These are phyloP conservation scores for Apophysomyces ossiformis DNA, from an alignment of 371 early-diverging fungal genomes.

Conservation along the genomic window DNA sequence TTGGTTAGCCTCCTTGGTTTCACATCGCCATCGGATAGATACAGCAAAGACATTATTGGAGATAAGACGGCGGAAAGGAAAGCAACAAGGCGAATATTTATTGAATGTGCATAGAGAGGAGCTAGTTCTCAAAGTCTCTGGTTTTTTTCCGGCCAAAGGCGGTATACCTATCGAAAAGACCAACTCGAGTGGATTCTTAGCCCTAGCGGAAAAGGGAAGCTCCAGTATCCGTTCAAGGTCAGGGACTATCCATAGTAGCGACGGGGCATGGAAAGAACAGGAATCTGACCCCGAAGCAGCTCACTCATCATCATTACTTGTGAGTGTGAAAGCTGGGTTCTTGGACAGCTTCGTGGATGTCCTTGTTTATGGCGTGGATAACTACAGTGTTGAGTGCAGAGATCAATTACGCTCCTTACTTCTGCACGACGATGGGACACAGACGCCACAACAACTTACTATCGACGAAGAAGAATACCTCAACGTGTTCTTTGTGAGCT, in stretches of 20 bases:
- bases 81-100: constrained; percentile 24
- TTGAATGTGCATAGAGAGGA: constrained; percentile 24
- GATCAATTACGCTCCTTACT: constrained; percentile 47
- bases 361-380: constrained; percentile 54
- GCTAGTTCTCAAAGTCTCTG: constrained; percentile 34
- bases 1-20: constrained; percentile 44
- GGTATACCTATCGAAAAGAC: constrained; percentile 17
- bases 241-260: constrained; percentile 19
- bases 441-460: constrained; percentile 18
- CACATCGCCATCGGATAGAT: constrained; percentile 31
- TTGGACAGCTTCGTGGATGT: constrained; percentile 58
- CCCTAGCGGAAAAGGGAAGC: constrained; percentile 24
- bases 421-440: constrained; percentile 18
- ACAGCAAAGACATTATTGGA: constrained; percentile 36
- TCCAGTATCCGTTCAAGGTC: constrained; percentile 26
- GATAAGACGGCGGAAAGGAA: constrained; percentile 22
- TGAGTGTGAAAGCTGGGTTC: constrained; percentile 58
- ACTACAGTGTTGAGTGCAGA: constrained; percentile 39
- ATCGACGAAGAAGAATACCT: constrained; percentile 57
- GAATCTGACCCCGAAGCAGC: not conserved
- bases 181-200: constrained; percentile 26
- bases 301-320: constrained; percentile 16
- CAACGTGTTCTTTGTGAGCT: constrained; percentile 60
- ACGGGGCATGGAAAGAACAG: constrained; percentile 12
- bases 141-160: constrained; percentile 23